Conservation (phyloP, 495 filamentous ascomycete species). For the Penicillium lividum region DNA sequence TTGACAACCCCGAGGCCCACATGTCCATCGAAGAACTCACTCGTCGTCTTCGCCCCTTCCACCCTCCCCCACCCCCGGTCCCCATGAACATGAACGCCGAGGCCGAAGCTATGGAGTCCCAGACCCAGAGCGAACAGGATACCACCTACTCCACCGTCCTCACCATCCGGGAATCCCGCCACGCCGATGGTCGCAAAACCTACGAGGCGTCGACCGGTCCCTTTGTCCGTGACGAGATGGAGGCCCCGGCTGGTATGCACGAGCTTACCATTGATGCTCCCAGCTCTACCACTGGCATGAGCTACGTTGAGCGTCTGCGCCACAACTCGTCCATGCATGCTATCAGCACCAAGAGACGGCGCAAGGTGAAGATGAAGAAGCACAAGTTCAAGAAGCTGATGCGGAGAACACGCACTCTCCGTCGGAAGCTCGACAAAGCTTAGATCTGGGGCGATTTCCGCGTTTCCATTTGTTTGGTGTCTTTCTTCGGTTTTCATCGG, state of each 20-base stretch:
- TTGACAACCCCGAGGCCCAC: conserved; percentile 35
- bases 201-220: conserved; percentile 53
- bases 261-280: conserved; percentile 40
- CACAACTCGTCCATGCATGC: conserved; percentile 51
- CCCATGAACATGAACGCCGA: conserved; percentile 43
- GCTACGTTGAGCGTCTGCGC: conserved; percentile 44
- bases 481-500: conserved; percentile 19
- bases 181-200: conserved; percentile 66
- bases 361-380: conserved; percentile 99
- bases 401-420: conserved; percentile 83
- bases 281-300: conserved; percentile 29
- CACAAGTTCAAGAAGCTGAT: conserved; percentile 99
- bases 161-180: conserved; percentile 75
- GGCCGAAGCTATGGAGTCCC: conserved; percentile 22
- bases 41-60: conserved; percentile 70
- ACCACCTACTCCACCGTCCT: conserved; percentile 74
- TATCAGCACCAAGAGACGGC: conserved; percentile 84
- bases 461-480: conserved; percentile 9
- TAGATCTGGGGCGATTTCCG: conserved; percentile 25
- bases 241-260: conserved; percentile 32
- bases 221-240: conserved; percentile 41
- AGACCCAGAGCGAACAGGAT: conserved; percentile 30
- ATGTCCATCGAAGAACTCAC: conserved; percentile 54
- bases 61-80: conserved; percentile 72
- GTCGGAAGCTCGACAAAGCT: conserved; percentile 76